Evolutionary conservation across 1,284 basidiomycete genomes (phyloP).

Genomic region (Cryptococcus wingfieldii): DNA sequence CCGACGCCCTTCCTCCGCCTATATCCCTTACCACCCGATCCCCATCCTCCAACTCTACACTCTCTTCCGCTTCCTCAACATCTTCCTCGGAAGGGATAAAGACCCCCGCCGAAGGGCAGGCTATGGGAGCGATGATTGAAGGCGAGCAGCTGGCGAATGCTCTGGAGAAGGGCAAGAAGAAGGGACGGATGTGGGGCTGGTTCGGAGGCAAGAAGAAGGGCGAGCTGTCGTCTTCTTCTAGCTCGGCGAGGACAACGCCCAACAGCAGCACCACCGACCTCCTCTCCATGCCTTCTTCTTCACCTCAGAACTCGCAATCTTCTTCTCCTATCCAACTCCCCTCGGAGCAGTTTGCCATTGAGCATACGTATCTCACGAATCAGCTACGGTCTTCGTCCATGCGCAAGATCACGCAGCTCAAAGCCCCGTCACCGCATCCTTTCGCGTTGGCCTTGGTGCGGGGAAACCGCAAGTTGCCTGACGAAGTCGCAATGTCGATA

Average conservation of each 20-base stretch:
- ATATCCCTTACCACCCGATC: slow-evolving; percentile 29
- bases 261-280: slow-evolving; percentile 15
- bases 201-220: slow-evolving; percentile 6
- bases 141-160: slow-evolving; percentile 23
- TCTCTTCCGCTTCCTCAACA: slow-evolving; percentile 26
- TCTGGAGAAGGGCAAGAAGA: slow-evolving; percentile 20
- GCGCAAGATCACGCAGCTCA: slow-evolving; percentile 33
- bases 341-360: slow-evolving; percentile 6
- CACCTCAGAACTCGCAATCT: slow-evolving; percentile 4
- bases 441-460: slow-evolving; percentile 30
- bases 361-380: slow-evolving; percentile 18
- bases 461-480: slow-evolving; percentile 35
- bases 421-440: slow-evolving; percentile 42
- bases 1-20: slow-evolving; percentile 8
- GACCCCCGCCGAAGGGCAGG: slow-evolving; percentile 27
- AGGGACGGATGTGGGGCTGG: slow-evolving; percentile 13
- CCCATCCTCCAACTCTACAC: slow-evolving; percentile 25
- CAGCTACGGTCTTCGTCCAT: slow-evolving; percentile 35
- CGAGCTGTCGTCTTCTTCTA: background rate
- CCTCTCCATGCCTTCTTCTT: background rate
- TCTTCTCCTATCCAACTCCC: slow-evolving; percentile 3
- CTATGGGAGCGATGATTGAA: slow-evolving; percentile 18
- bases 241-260: slow-evolving; percentile 15
- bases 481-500: slow-evolving; percentile 41
- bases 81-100: slow-evolving; percentile 32